These are phyloP conservation scores for Cichorium intybus DNA, from an alignment of 140 eudicot genomes.

Conservation along the genomic window DNA sequence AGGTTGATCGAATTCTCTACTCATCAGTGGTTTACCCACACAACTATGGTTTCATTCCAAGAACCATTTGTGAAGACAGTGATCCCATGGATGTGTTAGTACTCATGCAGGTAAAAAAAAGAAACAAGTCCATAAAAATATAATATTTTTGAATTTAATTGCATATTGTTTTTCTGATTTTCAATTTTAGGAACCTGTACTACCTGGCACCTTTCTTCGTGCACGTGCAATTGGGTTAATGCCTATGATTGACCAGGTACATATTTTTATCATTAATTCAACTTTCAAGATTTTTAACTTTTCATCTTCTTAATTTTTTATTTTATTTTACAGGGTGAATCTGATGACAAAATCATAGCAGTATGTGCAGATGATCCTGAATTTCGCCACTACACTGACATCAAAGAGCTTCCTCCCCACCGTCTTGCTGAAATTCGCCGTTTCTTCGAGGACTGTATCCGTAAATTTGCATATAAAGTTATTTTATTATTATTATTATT, in stretches of 20 bases:
- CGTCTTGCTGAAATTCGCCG: conserved; percentile 99
- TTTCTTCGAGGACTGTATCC: conserved; percentile 99
- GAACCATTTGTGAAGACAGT: conserved; percentile 90
- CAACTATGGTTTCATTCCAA: conserved; percentile 93
- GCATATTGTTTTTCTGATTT: too few species aligned
- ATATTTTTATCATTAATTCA: neutral
- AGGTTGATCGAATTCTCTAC: conserved; percentile 96
- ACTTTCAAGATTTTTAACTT: neutral
- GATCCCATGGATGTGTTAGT: conserved; percentile 97
- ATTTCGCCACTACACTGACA: conserved; percentile 79
- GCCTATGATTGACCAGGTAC: conserved; percentile 99
- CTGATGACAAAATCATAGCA: conserved; percentile 95
- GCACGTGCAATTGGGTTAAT: conserved; percentile 97
- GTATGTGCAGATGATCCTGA: conserved; percentile 99
- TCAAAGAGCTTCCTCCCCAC: conserved; percentile 86
- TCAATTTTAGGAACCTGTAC: conserved; percentile 70
- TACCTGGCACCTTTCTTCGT: conserved; percentile 88
- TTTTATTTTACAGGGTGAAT: conserved; percentile 66
- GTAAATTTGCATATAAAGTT: conserved; percentile 1
- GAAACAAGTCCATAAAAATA: neutral
- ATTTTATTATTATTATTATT: neutral
- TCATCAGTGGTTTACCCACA: conserved; percentile 98
- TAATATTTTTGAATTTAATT: neutral
- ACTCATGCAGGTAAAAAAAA: conserved; percentile 77
- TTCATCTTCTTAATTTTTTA: neutral